Evolutionary conservation across 2,329 filamentous ascomycete genomes (phyloP).

Genomic region (Daldinia eschscholtzii): DNA sequence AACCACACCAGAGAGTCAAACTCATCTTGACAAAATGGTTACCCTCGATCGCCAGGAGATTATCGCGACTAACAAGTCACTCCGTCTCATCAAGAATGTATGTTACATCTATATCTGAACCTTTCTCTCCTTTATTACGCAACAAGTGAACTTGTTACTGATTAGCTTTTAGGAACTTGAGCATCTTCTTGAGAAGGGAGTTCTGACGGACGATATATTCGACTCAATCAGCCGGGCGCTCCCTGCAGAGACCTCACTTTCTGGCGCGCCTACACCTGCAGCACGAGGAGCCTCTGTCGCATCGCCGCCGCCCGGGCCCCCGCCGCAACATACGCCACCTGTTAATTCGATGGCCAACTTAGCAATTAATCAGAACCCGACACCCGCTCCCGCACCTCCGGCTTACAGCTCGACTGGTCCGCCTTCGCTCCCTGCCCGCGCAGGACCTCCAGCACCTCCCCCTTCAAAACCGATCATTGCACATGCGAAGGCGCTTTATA

Average conservation of each 20-base stretch:
- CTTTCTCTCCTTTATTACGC: neutral
- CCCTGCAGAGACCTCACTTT: slow-evolving; percentile 75
- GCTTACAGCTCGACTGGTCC: slow-evolving; percentile 64
- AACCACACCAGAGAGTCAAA: neutral
- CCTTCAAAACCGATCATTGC: slow-evolving; percentile 71
- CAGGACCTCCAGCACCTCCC: slow-evolving; percentile 58
- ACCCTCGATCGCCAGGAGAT: slow-evolving; percentile 68
- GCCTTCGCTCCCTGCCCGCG: slow-evolving; percentile 49
- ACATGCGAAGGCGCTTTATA: slow-evolving; percentile 84
- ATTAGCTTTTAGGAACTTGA: slow-evolving; percentile 82
- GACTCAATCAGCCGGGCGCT: slow-evolving; percentile 80
- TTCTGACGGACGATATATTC: slow-evolving; percentile 81
- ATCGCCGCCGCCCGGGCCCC: slow-evolving; percentile 45
- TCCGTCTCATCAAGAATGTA: slow-evolving; percentile 89
- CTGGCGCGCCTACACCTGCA: slow-evolving; percentile 60
- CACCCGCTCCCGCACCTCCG: slow-evolving; percentile 60
- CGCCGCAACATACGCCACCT: slow-evolving; percentile 44
- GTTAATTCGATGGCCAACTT: slow-evolving; percentile 59
- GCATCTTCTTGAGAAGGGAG: slow-evolving; percentile 83
- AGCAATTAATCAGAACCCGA: slow-evolving; percentile 52
- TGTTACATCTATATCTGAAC: slow-evolving; percentile 47
- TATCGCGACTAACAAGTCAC: slow-evolving; percentile 83
- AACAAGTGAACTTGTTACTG: slow-evolving; percentile 9
- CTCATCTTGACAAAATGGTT: slow-evolving; percentile 56
- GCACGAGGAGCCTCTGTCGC: slow-evolving; percentile 51